Conservation (phyloP, 1,139 yeast genomes). For the Suhomyces bribrorum region DNA sequence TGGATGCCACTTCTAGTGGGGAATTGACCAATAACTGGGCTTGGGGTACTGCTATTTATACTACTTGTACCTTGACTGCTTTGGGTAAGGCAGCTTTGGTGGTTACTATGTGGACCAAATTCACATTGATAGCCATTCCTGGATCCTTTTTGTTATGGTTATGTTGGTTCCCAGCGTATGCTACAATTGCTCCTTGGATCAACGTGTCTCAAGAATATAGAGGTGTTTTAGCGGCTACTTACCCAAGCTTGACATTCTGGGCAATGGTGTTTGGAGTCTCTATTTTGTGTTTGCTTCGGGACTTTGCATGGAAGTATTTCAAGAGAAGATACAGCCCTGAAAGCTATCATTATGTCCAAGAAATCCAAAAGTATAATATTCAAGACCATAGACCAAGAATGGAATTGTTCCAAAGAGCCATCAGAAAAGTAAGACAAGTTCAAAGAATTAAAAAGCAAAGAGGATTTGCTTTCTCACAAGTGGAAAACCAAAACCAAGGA, state of each 20-base stretch:
- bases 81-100: conserved; percentile 93
- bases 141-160: conserved; percentile 90
- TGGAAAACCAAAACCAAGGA: conserved; percentile 90
- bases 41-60: conserved; percentile 90
- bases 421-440: conserved; percentile 95
- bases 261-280: conserved; percentile 76
- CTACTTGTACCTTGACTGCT: conserved; percentile 85
- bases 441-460: conserved; percentile 98
- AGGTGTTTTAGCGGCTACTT: conserved; percentile 76
- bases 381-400: conserved; percentile 93
- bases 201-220: conserved; percentile 82
- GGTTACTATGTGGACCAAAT: conserved; percentile 94
- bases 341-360: conserved; percentile 92
- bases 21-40: conserved; percentile 86
- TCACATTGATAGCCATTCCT: conserved; percentile 87
- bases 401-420: conserved; percentile 96
- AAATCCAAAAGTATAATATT: conserved; percentile 91
- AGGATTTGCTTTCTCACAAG: conserved; percentile 97
- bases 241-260: conserved; percentile 85
- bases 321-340: conserved; percentile 91
- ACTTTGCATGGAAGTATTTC: conserved; percentile 91
- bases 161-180: conserved; percentile 82
- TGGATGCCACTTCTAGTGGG: conserved; percentile 69
- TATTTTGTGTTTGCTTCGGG: conserved; percentile 76
- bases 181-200: conserved; percentile 79